Evolutionary conservation across 768 basidiomycete genomes (phyloP).

Genomic region (Fistulinella prunicolor): DNA sequence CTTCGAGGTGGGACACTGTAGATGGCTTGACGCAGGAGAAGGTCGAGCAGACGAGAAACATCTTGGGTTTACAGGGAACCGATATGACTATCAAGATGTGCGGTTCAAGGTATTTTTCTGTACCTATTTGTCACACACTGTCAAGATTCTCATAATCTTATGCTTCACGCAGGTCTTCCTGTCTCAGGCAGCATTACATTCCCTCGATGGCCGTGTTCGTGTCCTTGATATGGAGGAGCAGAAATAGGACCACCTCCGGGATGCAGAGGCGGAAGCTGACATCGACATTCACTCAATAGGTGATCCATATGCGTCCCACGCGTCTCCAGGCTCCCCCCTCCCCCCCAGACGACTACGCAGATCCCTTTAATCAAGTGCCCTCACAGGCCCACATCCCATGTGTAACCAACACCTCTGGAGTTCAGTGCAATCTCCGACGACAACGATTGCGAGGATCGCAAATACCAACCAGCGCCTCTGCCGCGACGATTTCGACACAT

Average conservation of each 20-base stretch:
- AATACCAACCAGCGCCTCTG: conserved; percentile 96
- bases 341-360: conserved; percentile 44
- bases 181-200: conserved; percentile 78
- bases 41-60: conserved; percentile 55
- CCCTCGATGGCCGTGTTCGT: conserved; percentile 81
- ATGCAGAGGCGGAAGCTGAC: conserved; percentile 69
- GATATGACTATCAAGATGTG: conserved; percentile 46
- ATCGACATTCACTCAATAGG: conserved; percentile 49
- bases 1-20: conserved; percentile 69
- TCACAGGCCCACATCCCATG: conserved; percentile 79
- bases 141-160: no score
- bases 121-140: background rate
- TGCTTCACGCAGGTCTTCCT: conserved; percentile 66
- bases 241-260: conserved; percentile 70
- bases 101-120: background rate
- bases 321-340: conserved; percentile 44
- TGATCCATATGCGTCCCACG: conserved; percentile 79
- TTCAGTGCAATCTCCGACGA: no score
- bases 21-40: conserved; percentile 57
- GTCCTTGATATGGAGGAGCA: conserved; percentile 79
- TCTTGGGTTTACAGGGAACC: conserved; percentile 55
- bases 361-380: conserved; percentile 42
- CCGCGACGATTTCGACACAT: conserved; percentile 87
- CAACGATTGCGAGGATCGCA: no score
- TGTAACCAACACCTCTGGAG: no score